These are phyloP conservation scores for Erythrobasidium yunnanense DNA, from an alignment of 768 basidiomycete genomes.

Conservation along the genomic window DNA sequence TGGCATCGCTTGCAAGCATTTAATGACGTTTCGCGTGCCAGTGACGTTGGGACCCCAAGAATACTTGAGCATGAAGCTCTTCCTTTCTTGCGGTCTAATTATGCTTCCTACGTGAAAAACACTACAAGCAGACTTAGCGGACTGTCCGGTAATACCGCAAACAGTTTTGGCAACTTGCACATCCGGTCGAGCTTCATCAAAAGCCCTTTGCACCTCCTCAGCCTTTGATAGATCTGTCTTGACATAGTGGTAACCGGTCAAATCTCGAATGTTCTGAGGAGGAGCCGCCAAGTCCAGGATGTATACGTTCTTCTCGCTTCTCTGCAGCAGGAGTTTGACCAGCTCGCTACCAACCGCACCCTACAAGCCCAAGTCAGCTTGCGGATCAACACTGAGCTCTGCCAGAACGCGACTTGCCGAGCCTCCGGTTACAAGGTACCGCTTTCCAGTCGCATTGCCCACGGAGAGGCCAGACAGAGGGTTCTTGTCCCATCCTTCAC, in stretches of 20 bases:
- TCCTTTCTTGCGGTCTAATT: conserved; percentile 11
- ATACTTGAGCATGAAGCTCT: neutral
- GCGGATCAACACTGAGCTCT: too few relatives aligned
- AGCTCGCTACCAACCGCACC: neutral
- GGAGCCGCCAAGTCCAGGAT: neutral
- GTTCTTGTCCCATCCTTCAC: neutral
- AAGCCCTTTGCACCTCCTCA: neutral
- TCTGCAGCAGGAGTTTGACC: conserved; percentile 4
- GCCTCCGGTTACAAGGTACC: conserved; percentile 14
- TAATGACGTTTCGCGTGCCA: conserved; percentile 2
- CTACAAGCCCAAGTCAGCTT: too few relatives aligned
- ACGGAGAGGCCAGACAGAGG: neutral
- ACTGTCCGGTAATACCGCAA: neutral
- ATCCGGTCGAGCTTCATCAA: neutral
- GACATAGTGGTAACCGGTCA: neutral
- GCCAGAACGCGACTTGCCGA: too few relatives aligned
- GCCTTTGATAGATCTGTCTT: neutral
- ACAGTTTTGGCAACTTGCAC: neutral
- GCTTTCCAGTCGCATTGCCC: conserved; percentile 4
- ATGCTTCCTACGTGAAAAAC: conserved; percentile 6
- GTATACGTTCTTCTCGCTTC: conserved; percentile 9
- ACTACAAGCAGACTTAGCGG: neutral
- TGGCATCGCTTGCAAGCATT: neutral
- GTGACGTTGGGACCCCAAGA: neutral
- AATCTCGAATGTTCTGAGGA: neutral